Percentiles rank a stretch among this genome's conserved stretches.
phyloP scores from a whole-genome alignment of 2,329 filamentous ascomycete species.

The Huntiella savannae region DNA sequence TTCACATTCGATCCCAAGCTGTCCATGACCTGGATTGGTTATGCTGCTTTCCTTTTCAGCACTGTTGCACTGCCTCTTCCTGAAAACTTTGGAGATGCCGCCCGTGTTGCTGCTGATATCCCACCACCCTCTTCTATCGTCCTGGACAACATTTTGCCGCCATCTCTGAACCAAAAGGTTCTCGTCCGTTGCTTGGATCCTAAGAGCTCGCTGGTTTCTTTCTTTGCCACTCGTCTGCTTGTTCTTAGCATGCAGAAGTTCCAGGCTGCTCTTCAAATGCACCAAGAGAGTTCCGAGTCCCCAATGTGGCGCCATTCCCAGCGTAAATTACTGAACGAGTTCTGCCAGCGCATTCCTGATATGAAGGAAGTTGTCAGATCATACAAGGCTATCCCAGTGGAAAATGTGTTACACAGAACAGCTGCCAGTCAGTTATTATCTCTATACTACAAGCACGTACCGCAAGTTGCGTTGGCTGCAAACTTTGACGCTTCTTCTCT shows the following conservation, averaged over 20 bases:
- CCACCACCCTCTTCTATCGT: slow-evolving; percentile 65
- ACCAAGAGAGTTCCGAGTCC: slow-evolving; percentile 20
- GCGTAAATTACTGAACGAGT: slow-evolving; percentile 49
- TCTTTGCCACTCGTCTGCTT: slow-evolving; percentile 68
- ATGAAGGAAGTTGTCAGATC: slow-evolving; percentile 63
- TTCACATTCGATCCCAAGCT: slow-evolving; percentile 84
- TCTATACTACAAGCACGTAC: slow-evolving; percentile 70
- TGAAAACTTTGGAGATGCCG: slow-evolving; percentile 46
- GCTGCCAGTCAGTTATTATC: slow-evolving; percentile 59
- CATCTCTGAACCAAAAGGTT: slow-evolving; percentile 61
- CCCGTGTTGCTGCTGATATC: slow-evolving; percentile 35
- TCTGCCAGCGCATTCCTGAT: slow-evolving; percentile 58
- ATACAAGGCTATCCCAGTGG: slow-evolving; percentile 49
- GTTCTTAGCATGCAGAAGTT: slow-evolving; percentile 67
- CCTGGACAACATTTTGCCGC: slow-evolving; percentile 72
- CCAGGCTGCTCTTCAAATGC: slow-evolving; percentile 39
- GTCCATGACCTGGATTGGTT: slow-evolving; percentile 87
- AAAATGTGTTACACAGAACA: slow-evolving; percentile 58
- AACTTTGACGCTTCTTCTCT: slow-evolving; percentile 75
- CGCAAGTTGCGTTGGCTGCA: slow-evolving; percentile 59
- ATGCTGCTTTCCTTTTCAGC: slow-evolving; percentile 73
- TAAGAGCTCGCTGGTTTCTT: slow-evolving; percentile 58
- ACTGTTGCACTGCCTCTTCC: slow-evolving; percentile 60
- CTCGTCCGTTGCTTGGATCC: slow-evolving; percentile 62
- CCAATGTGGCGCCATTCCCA: slow-evolving; percentile 50